Base-by-base conservation (phyloP, 208 protist genomes). In the Acanthamoeba divionensis region DNA sequence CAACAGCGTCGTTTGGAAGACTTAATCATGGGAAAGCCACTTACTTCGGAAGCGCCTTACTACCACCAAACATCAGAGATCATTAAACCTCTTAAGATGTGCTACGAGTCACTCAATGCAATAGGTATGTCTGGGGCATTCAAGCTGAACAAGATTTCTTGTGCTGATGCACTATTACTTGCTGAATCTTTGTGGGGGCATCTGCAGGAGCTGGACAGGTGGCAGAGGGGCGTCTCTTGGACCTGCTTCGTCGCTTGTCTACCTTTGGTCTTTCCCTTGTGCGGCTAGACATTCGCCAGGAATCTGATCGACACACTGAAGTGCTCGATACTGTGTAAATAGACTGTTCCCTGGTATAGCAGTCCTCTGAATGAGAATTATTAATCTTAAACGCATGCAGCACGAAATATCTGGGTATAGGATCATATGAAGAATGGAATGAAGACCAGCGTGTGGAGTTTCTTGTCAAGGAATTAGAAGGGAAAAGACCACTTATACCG, bases 271-370 rank as follows among this genome's bases (percentile, higher is more conserved):
- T 95, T 24, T 67, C 86, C 12, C 55, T 96, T 1, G 87, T 88
- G 10, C 62, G 87, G 13, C 55, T 95, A 6, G 95, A 96, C 91
- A 90, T 95, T 48, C 38, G 94, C 26, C 94, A 96, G 73, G 95
- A 96, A 62, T 83, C 89, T 0, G 73, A 54, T 18, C 52, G 91
- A n/a, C 94, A 95, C 73, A 60, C 91, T 21, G 91, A 93, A 62
- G 92, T 75, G n/a, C 38, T 94, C 8, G 69, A 91, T 48, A 52
- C 77, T 24, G 52, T 60, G 52, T 60, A 60, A 60, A n/a, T 12
- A 38, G 57, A 44, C 60, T 69, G n/a, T n/a, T n/a, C n/a, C n/a
- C 15, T 21, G 29, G 57, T 60, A n/a, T 31, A 52, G 24, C 54
- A 83, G 88, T 69, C 65, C 15, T 77, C 52, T n/a, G 18, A n/a